Base-by-base conservation (phyloP, 352 stramenopile species). In the Thalassiosira exigua region DNA sequence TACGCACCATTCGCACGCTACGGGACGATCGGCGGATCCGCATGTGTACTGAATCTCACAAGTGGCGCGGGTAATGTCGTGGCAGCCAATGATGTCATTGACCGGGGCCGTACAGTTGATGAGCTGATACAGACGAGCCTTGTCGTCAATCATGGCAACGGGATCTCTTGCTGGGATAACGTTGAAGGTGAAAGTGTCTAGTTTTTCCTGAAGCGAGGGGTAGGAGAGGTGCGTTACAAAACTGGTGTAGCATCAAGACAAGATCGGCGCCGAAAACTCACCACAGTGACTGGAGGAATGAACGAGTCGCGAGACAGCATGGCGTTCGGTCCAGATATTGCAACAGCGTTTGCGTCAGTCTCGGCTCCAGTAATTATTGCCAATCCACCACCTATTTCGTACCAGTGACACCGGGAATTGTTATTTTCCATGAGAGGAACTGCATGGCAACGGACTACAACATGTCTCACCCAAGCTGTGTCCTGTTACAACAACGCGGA, bases 1-100 rank as follows among this genome's bases (percentile, higher is more conserved):
- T 58, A 58, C 1, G 14, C 21, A 57, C 36, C 27, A 11, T 42
- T 33, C 14, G 27, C 22, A 48, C 19, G 4, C 3, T 17, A 26
- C 7, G 0, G 1, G 14, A 14, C 82, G 62, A 36, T 53, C 42
- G 7, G 41, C 41, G 29, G 81, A 82, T 24, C 86, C 88, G 77
- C 88, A 94, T 22, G 46, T 84, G 59, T 88, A 90, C n/a, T 69
- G 53, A 9, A 91, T 41, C 60, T 94, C 86, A 72, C 88, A 94
- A 24, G 91, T 30, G 4, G 82, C 76, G 26, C 88, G 53, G 27
- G 48, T 26, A 32, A 65, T 54, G n/a, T 0, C 30, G 33, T 94
- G 88, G 50, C 88, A 94, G 21, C 52, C 60, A 57, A 79, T 36
- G 9, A 87, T 53, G 42, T 79, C 54, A 66, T 87, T 90, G 1